Conservation (phyloP, 257 asterid genomes). For the Anisodus acutangulus region DNA sequence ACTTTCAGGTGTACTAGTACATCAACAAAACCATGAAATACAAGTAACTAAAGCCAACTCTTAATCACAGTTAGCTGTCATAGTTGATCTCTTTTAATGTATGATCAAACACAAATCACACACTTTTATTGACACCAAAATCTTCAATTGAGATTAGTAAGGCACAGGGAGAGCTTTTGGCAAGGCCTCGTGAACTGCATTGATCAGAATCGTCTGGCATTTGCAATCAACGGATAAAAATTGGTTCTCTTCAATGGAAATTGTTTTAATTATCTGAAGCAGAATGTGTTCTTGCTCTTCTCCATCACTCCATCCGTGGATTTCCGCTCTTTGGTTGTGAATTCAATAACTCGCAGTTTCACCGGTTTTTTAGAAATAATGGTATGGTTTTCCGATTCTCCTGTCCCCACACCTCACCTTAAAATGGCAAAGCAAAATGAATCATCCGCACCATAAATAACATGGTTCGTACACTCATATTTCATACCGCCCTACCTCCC, state of each 20-base stretch:
- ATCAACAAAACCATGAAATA: neutral
- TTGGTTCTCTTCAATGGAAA: constrained; percentile 31
- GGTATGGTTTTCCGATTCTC: no score
- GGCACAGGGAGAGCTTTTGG: constrained; percentile 49
- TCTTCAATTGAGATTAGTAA: constrained; percentile 33
- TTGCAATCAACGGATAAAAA: constrained; percentile 50
- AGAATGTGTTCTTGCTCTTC: constrained; percentile 40
- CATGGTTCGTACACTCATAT: no score
- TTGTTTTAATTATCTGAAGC: constrained; percentile 38
- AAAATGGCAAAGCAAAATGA: no score
- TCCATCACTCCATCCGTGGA: constrained; percentile 48
- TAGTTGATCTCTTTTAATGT: neutral
- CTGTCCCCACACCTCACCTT: no score
- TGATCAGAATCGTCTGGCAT: constrained; percentile 41
- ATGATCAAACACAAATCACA: neutral
- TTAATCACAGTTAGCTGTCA: constrained; percentile 1
- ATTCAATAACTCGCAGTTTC: no score
- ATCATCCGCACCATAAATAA: no score
- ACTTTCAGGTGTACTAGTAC: neutral
- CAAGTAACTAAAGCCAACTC: neutral
- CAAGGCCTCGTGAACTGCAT: constrained; percentile 41
- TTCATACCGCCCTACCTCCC: no score
- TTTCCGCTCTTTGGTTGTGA: no score
- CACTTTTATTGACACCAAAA: neutral
- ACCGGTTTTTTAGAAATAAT: no score